Percentiles rank a stretch among this genome's conserved stretches.
These are phyloP conservation scores for Apophysomyces sp. DNA, from an alignment of 371 early-diverging fungal species.

Conservation along the genomic window DNA sequence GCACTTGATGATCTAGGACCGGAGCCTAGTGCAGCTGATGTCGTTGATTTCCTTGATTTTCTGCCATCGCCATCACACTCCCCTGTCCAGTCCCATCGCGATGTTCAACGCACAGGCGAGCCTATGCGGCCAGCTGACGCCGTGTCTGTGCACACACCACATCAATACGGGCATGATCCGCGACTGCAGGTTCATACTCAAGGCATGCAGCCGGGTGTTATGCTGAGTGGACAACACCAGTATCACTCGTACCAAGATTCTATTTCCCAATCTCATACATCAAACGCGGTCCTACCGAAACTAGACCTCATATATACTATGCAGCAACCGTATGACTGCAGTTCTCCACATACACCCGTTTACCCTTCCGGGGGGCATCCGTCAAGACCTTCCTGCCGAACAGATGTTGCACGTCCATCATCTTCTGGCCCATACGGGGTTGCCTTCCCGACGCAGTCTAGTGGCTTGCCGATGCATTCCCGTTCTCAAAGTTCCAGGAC, in stretches of 20 bases:
- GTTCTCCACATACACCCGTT: background rate
- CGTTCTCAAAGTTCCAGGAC: background rate
- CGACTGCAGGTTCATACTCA: background rate
- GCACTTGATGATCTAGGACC: slow-evolving; percentile 28
- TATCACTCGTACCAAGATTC: background rate
- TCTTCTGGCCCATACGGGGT: background rate
- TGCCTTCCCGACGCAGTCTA: background rate
- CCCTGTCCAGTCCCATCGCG: slow-evolving; percentile 12
- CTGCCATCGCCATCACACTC: slow-evolving; percentile 51
- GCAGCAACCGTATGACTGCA: background rate
- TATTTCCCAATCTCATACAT: background rate
- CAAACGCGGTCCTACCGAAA: background rate
- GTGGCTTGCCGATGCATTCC: background rate
- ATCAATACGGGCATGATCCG: background rate
- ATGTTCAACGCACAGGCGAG: background rate
- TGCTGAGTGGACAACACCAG: background rate
- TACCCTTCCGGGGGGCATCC: background rate
- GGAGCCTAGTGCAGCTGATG: slow-evolving; percentile 55
- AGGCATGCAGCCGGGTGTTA: background rate
- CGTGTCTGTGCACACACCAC: background rate
- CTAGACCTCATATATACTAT: background rate
- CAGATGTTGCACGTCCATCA: background rate
- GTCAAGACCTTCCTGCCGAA: background rate
- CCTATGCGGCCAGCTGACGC: background rate
- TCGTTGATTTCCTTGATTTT: slow-evolving; percentile 49